Percentiles rank a stretch among this genome's conserved stretches.
These are phyloP conservation scores for Tulasnella sp. DNA, from an alignment of 768 basidiomycete genomes.

Conservation along the genomic window DNA sequence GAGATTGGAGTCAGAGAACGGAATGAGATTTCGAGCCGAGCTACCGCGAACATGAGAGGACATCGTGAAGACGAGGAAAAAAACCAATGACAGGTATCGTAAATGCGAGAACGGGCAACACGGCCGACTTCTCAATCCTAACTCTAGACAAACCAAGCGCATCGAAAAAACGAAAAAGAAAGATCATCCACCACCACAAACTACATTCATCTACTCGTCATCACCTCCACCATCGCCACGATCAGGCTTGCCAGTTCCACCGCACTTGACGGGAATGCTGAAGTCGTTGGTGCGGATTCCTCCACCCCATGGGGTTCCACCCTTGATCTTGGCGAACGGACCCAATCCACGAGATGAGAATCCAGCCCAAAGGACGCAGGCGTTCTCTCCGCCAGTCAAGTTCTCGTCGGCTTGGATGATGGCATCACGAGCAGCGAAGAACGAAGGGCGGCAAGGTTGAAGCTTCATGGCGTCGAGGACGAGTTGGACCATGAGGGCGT, in stretches of 20 bases:
- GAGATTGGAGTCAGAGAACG: not conserved
- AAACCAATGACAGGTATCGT: not conserved
- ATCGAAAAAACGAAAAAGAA: not conserved
- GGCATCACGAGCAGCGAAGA: conserved; percentile 86
- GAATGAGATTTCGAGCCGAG: not conserved
- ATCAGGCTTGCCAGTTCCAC: conserved; percentile 13
- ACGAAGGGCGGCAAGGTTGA: conserved; percentile 81
- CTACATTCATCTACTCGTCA: not conserved
- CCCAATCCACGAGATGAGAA: conserved; percentile 84
- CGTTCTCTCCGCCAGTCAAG: conserved; percentile 90
- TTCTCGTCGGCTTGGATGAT: conserved; percentile 88
- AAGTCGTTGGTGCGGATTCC: conserved; percentile 61
- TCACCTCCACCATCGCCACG: conserved; percentile 4
- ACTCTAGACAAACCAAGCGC: not conserved
- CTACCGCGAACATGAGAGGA: not conserved
- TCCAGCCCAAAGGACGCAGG: conserved; percentile 78
- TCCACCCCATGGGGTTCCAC: conserved; percentile 89
- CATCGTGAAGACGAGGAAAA: not conserved
- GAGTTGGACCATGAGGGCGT: conserved; percentile 72
- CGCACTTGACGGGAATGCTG: conserved; percentile 11
- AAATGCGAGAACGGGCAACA: not conserved
- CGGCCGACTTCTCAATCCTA: not conserved
- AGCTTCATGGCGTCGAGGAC: conserved; percentile 92
- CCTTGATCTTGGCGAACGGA: conserved; percentile 63
- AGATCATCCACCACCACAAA: not conserved